A percentile compares a stretch with the other conserved stretches of the same genome.
Evolutionary conservation across 2,329 filamentous ascomycete genomes (phyloP).

Genomic region (Aspergillus latus): DNA sequence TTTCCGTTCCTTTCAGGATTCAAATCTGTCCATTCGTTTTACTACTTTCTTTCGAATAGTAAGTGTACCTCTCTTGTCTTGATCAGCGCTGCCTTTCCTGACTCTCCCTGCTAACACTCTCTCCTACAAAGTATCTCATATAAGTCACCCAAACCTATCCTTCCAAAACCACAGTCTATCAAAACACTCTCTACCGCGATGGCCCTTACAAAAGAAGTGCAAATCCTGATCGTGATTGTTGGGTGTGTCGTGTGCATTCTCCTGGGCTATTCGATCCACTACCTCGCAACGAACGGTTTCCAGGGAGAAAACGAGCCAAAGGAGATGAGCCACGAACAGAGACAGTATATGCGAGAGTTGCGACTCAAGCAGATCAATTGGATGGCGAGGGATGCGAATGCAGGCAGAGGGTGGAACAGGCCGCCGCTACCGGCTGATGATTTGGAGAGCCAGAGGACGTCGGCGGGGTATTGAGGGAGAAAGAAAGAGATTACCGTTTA

Average conservation of each 20-base stretch:
- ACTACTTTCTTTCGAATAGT: no score
- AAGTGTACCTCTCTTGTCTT: no score
- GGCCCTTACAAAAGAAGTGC: conserved; percentile 13
- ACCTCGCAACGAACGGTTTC: conserved; percentile 17
- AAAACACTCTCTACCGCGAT: neutral
- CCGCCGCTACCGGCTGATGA: neutral
- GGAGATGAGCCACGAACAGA: conserved; percentile 27
- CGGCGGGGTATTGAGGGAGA: neutral
- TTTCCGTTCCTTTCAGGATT: no score
- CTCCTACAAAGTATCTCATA: neutral
- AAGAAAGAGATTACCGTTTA: neutral
- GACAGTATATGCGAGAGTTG: conserved; percentile 31
- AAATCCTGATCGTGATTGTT: conserved; percentile 22
- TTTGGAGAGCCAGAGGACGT: neutral
- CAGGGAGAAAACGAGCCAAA: conserved; percentile 9
- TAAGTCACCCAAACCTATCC: neutral
- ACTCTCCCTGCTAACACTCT: neutral
- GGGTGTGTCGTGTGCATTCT: conserved; percentile 29
- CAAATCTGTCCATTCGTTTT: no score
- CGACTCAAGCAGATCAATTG: conserved; percentile 25
- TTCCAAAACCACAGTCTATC: neutral
- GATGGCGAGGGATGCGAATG: conserved; percentile 19
- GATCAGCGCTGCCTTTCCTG: no score
- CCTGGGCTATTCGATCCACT: conserved; percentile 30
- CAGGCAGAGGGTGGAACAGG: neutral